A percentile compares a stretch with the other conserved stretches of the same genome.
Conservation (phyloP, 768 basidiomycete genomes). For the Leccinum uliginosum region DNA sequence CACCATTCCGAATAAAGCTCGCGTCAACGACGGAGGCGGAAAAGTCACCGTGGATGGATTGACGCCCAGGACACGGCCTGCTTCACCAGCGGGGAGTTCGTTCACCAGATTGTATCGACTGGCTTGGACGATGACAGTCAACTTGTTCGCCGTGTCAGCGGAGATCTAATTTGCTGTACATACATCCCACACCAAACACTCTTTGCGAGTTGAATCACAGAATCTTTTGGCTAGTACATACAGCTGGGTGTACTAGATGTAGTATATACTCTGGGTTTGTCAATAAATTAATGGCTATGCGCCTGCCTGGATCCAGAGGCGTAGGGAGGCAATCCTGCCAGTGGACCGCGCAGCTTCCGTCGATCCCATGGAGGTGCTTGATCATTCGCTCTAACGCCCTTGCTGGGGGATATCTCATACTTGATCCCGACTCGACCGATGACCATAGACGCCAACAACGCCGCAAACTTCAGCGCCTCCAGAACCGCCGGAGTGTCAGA, state of each 20-base stretch:
- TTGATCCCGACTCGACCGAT: slow-evolving; percentile 32
- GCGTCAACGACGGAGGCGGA: background rate
- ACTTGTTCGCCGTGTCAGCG: background rate
- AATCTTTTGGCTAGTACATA: background rate
- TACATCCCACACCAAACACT: too few species aligned
- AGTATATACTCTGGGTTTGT: background rate
- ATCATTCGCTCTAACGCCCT: slow-evolving; percentile 28
- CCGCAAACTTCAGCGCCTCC: slow-evolving; percentile 53
- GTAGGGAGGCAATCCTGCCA: background rate
- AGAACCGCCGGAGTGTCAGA: slow-evolving; percentile 32
- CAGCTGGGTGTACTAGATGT: background rate
- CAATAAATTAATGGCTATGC: slow-evolving; percentile 5
- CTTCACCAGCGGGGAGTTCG: slow-evolving; percentile 1
- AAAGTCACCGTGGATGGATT: slow-evolving; percentile 14
- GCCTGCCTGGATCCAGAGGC: slow-evolving; percentile 10
- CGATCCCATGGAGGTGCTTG: slow-evolving; percentile 38
- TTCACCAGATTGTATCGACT: background rate
- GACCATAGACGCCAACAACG: slow-evolving; percentile 41
- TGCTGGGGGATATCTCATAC: slow-evolving; percentile 15
- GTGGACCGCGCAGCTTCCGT: slow-evolving; percentile 14
- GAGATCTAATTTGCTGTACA: background rate
- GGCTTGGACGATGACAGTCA: background rate
- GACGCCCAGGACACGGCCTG: background rate
- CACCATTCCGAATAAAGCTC: background rate
- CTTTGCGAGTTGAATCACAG: too few species aligned